Percentiles rank a stretch among this genome's conserved stretches.
These are phyloP conservation scores for Capsicum chinense DNA, from an alignment of 257 asterid genomes.

Conservation along the genomic window DNA sequence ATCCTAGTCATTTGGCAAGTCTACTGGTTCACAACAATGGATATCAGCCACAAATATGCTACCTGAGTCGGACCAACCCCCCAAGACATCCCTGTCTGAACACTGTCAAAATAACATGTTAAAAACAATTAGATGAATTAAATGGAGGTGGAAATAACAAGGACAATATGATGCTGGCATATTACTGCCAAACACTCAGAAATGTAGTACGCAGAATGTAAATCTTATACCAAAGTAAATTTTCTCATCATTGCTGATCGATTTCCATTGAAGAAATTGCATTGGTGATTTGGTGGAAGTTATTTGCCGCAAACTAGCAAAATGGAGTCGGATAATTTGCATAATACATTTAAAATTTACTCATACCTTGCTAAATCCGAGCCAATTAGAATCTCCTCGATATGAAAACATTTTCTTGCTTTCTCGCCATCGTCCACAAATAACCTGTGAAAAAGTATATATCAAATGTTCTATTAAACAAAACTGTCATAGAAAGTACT, in stretches of 20 bases:
- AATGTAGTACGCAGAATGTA: neutral
- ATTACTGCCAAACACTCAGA: too few species aligned
- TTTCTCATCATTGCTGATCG: slow-evolving; percentile 7
- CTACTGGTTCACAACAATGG: neutral
- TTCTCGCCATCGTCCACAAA: slow-evolving; percentile 79
- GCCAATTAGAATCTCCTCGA: slow-evolving; percentile 99
- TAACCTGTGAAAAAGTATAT: slow-evolving; percentile 55
- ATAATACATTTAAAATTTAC: neutral
- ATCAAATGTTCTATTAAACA: neutral
- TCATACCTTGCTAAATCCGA: slow-evolving; percentile 89
- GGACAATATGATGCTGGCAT: neutral
- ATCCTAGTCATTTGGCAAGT: neutral
- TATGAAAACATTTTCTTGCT: slow-evolving; percentile 68
- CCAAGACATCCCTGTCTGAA: slow-evolving; percentile 45
- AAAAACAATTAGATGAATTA: neutral
- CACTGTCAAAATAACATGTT: slow-evolving; percentile 33
- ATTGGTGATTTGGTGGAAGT: neutral
- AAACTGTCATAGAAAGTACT: neutral
- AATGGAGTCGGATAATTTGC: neutral
- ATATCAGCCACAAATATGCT: slow-evolving; percentile 49
- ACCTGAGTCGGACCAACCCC: slow-evolving; percentile 58
- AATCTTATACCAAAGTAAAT: neutral
- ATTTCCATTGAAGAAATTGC: neutral
- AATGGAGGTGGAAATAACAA: slow-evolving; percentile 2
- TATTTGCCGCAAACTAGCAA: neutral